Evolutionary conservation across 73 alveolate genomes (phyloP), one percentile per base, ranked within the genome.

Genomic region (Paramecium octaurelia): DNA sequence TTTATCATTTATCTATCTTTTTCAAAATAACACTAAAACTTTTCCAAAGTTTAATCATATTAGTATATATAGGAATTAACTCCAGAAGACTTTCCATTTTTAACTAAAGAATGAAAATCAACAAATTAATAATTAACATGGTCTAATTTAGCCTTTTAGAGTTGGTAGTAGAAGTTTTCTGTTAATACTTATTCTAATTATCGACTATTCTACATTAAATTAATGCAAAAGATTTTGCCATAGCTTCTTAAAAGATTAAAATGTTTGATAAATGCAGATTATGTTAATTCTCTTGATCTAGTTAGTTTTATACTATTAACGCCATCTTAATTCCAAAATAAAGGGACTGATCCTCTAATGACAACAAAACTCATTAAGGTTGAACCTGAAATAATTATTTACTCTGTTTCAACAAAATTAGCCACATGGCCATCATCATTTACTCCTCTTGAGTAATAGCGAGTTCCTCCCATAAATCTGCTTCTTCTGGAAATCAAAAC

Each of bases 351-450:
- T 40, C 99, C 99, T 86, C 99, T 92, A 24, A 97, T 89, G 24
- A 96, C 93, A 18, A 93, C 93, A 95, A 91, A 97, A 24, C 97
- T 87, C 16, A 86, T 75, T 20, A 95, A 43, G 29, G 48, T 59
- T 8, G 84, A 92, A 38, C 92, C 71, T 20, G 77, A 29, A 64
- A 86, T 35, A 14, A 98, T 68, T 20, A 98, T 95, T 94, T 97
- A 96, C 95, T 98, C 99, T 31, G 99, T 95, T 93, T 98, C 99
- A 18, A 97, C 98, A 85, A 93, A 98, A 86, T 98, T 98, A 11
- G 99, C 99, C 3, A 96, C 99, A 89, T 98, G 97, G 1, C 99
- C 99, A 46, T 97, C 99, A 88, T 98, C 99, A 85, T 98, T 98
- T 1, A 98, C 94, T 9, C 99, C 99, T 93, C 99, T 95, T 29